A percentile compares a stretch with the other conserved stretches of the same genome.
Conservation (phyloP, 106 monocot genomes). For the Phalaenopsis aphrodite region DNA sequence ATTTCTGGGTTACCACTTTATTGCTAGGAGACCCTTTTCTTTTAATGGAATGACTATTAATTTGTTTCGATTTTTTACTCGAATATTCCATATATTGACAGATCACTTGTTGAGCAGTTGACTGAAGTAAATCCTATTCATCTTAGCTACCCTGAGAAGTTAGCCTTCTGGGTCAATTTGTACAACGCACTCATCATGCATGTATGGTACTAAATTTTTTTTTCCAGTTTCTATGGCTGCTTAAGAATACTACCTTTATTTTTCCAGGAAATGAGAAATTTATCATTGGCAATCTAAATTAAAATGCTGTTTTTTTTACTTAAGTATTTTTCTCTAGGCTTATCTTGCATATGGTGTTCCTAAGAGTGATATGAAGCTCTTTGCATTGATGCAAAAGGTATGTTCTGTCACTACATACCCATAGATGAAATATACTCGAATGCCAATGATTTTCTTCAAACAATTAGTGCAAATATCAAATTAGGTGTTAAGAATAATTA, state of each 20-base stretch:
- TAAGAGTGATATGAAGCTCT: conserved; percentile 67
- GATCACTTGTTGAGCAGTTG: conserved; percentile 68
- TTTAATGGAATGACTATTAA: not conserved
- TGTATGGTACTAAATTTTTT: conserved; percentile 25
- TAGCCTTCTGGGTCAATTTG: conserved; percentile 92
- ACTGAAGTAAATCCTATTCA: conserved; percentile 72
- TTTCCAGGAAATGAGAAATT: not conserved
- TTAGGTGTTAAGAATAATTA: not conserved
- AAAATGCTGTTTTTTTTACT: not conserved
- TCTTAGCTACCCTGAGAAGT: conserved; percentile 48
- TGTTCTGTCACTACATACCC: not conserved
- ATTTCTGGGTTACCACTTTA: not conserved
- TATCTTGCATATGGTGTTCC: conserved; percentile 96
- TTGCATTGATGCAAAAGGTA: conserved; percentile 92
- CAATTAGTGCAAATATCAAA: not conserved
- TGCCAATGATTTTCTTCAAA: not conserved
- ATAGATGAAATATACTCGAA: not conserved
- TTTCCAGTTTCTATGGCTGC: not conserved
- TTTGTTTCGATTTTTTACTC: not conserved
- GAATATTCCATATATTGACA: conserved; percentile 12
- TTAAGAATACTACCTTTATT: not conserved
- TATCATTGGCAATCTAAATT: not conserved
- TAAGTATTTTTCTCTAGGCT: conserved; percentile 36
- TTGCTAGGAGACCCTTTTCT: not conserved
- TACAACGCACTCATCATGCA: conserved; percentile 96